A percentile compares a stretch with the other conserved stretches of the same genome.
These are phyloP conservation scores for Alternaria solani DNA, from an alignment of 2,329 filamentous ascomycete genomes.

Conservation along the genomic window DNA sequence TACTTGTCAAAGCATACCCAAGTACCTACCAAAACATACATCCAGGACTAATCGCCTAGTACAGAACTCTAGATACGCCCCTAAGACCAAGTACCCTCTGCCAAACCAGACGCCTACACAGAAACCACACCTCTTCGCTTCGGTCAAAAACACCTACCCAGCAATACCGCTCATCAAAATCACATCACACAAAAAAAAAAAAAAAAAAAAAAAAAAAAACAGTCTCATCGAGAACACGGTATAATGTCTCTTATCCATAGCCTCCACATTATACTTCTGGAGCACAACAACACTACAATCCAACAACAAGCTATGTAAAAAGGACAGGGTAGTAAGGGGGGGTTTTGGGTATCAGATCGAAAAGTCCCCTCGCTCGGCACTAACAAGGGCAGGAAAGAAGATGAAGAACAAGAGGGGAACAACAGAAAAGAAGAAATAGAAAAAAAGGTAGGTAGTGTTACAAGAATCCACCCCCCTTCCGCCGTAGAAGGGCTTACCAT, in stretches of 20 bases:
- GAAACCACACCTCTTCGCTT: no score
- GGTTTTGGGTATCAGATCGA: conserved; percentile 44
- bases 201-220: not conserved
- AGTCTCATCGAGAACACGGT: not conserved
- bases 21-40: no score
- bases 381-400: not conserved
- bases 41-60: no score
- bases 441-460: conserved; percentile 11
- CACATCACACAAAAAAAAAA: not conserved
- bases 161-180: not conserved
- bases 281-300: conserved; percentile 8
- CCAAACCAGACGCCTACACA: no score
- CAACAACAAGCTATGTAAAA: conserved; percentile 18
- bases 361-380: conserved; percentile 22
- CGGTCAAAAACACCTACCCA: no score
- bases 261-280: conserved; percentile 10
- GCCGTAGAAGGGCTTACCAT: not conserved
- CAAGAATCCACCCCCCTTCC: conserved; percentile 13
- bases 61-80: no score
- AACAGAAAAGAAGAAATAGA: not conserved
- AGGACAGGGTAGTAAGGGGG: not conserved
- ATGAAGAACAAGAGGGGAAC: not conserved
- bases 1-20: no score
- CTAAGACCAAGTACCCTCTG: no score
- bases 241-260: not conserved